Percentiles rank a stretch among this genome's conserved stretches.
These are phyloP conservation scores for Pseudozyma pruni DNA, from an alignment of 1,284 basidiomycete species.

Conservation along the genomic window DNA sequence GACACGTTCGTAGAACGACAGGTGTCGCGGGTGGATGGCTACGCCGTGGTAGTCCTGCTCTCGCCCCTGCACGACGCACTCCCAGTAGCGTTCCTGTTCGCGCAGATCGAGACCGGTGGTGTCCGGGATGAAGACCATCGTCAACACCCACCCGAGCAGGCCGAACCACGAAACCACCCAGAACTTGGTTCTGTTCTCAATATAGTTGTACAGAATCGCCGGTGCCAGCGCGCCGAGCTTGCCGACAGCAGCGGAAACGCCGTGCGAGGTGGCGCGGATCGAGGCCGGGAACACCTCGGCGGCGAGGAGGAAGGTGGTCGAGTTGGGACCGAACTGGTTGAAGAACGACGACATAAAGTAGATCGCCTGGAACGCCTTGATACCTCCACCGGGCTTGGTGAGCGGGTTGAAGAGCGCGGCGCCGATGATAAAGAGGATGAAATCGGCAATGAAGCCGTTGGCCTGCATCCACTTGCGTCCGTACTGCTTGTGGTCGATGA, in stretches of 20 bases:
- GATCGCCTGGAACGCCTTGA: constrained; percentile 71
- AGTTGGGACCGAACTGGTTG: constrained; percentile 72
- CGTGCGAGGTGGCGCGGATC: constrained; percentile 69
- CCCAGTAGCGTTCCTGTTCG: constrained; percentile 74
- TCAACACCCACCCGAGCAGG: constrained; percentile 70
- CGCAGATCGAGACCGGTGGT: constrained; percentile 73
- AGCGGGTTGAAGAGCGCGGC: constrained; percentile 69
- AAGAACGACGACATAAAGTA: constrained; percentile 72
- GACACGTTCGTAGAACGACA: constrained; percentile 70
- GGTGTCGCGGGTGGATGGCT: constrained; percentile 72
- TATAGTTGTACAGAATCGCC: constrained; percentile 69
- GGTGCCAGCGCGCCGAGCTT: constrained; percentile 68
- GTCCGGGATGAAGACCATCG: constrained; percentile 71
- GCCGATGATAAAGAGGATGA: constrained; percentile 70
- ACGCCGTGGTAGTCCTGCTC: constrained; percentile 72
- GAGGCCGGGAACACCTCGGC: constrained; percentile 68
- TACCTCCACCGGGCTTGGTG: constrained; percentile 59
- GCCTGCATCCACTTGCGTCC: constrained; percentile 71
- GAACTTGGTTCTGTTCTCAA: constrained; percentile 70
- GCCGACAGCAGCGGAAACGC: constrained; percentile 68
- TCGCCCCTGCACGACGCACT: constrained; percentile 71
- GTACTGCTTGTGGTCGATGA: constrained; percentile 73
- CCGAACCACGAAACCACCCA: constrained; percentile 73
- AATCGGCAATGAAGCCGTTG: constrained; percentile 71
- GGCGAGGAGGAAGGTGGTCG: constrained; percentile 68